Base-by-base conservation (phyloP, 192 early-diverging fungal species). In the Gaertneriomyces sp. region DNA sequence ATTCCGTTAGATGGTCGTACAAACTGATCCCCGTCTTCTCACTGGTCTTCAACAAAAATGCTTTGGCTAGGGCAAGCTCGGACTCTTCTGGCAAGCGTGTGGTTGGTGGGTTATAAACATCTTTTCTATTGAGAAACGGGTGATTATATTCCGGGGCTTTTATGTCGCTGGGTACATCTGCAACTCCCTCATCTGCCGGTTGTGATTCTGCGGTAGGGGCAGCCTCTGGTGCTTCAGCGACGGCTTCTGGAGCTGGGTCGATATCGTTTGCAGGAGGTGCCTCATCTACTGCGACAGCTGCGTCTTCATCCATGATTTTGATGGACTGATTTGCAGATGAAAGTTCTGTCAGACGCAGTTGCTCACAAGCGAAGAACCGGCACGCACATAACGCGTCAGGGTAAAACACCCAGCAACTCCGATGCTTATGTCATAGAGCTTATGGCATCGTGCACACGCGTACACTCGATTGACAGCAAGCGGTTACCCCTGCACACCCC, bases 1-100 rank as follows among this genome's bases (percentile, higher is more conserved):
- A 69, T 20, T 60, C 46, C 19, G 79, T 83, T 17, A 83, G 46
- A 65, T 83, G 81, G 58, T 83, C 75, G 57, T 83, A 83, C 0
- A 83, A 33, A 55, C 66, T 77, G 66, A 79, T 60, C 33, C 71
- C 69, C 20, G 56, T 58, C 54, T 77, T 83, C 62, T 70, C 76
- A 16, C 72, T 68, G 58, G 69, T 70, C 11, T 63, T 69, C 58
- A 74, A 71, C 43, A 83, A 54, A 47, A 75, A 81, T 5, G 70
- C 63, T 52, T 78, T 81, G 2, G 81, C 81, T 5, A 81, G 63
- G 0, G 72, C 69, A 43, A 83, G 64, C 60, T 83, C 81, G 20
- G 66, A 60, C 41, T 75, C 78, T 39, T 83, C 81, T 3, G 79
- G 76, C 4, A 83, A 47, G 40, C 45, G 44, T 7, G 52, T 41